Percentiles rank a stretch among this genome's conserved stretches.
These are phyloP conservation scores for Sphaerulina musiva DNA, from an alignment of 2,329 filamentous ascomycete genomes.

Conservation along the genomic window DNA sequence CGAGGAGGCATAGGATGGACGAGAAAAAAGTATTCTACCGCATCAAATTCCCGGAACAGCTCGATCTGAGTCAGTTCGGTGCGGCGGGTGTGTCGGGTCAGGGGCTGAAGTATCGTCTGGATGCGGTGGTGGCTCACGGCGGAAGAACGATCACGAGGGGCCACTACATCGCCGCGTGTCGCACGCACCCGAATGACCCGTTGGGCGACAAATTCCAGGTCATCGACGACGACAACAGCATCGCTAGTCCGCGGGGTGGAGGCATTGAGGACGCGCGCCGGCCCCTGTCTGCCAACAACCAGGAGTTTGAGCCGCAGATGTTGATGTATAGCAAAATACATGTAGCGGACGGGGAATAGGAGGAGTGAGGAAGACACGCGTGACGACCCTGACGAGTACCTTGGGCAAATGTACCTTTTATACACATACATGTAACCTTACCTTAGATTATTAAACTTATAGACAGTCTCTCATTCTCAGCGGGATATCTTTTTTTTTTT, in stretches of 20 bases:
- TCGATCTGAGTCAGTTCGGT: not conserved
- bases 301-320: not conserved
- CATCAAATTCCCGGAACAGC: not conserved
- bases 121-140: constrained; percentile 10
- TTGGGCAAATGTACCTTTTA: too few species aligned
- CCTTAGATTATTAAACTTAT: too few species aligned
- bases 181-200: not conserved
- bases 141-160: not conserved
- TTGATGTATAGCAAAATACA: not conserved
- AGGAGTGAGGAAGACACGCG: not conserved
- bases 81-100: not conserved
- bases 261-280: not conserved
- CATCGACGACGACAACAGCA: constrained; percentile 2
- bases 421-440: too few species aligned
- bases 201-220: not conserved
- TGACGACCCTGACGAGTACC: too few species aligned
- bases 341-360: not conserved
- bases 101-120: constrained; percentile 11
- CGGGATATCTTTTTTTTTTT: too few species aligned
- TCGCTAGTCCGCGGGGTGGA: not conserved
- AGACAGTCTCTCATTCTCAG: too few species aligned
- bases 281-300: not conserved
- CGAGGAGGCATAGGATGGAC: not conserved
- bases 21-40: not conserved
- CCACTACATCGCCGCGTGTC: constrained; percentile 9